These are phyloP conservation scores for Coprinopsis sp. DNA, from an alignment of 768 basidiomycete species.

Conservation along the genomic window DNA sequence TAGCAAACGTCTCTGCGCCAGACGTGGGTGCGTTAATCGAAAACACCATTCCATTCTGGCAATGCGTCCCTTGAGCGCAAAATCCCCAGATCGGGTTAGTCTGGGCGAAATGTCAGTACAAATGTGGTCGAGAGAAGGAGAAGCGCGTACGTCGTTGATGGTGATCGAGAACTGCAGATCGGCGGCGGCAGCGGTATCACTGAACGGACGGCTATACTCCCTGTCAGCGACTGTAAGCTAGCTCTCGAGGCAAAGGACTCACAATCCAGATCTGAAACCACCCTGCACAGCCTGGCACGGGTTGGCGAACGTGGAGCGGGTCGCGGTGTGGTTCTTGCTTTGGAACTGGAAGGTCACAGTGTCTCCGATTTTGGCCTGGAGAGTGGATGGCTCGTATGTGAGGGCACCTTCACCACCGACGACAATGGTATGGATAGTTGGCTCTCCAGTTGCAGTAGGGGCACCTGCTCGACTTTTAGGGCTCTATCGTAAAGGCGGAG, in stretches of 20 bases:
- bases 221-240: not conserved
- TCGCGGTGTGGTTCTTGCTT: constrained; percentile 47
- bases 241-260: constrained; percentile 15
- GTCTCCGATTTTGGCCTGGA: constrained; percentile 39
- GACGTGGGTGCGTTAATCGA: constrained; percentile 49
- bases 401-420: constrained; percentile 36
- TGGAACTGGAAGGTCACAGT: constrained; percentile 42
- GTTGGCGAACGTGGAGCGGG: constrained; percentile 35
- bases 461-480: no score
- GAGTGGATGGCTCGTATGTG: constrained; percentile 32
- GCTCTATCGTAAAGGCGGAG: no score
- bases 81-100: constrained; percentile 55
- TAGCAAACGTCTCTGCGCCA: constrained; percentile 47
- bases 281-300: constrained; percentile 28
- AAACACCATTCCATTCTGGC: constrained; percentile 60
- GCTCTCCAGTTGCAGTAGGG: constrained; percentile 24
- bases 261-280: constrained; percentile 44
- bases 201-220: constrained; percentile 37
- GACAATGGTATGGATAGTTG: constrained; percentile 31
- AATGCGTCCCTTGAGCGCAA: constrained; percentile 51
- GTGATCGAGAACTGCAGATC: constrained; percentile 46
- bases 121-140: not conserved
- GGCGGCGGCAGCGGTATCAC: constrained; percentile 26
- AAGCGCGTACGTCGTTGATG: constrained; percentile 41
- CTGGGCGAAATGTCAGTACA: constrained; percentile 4